Evolutionary conservation across 164 flowering plant genomes (phyloP).

Genomic region (Macadamia tetraphylla): DNA sequence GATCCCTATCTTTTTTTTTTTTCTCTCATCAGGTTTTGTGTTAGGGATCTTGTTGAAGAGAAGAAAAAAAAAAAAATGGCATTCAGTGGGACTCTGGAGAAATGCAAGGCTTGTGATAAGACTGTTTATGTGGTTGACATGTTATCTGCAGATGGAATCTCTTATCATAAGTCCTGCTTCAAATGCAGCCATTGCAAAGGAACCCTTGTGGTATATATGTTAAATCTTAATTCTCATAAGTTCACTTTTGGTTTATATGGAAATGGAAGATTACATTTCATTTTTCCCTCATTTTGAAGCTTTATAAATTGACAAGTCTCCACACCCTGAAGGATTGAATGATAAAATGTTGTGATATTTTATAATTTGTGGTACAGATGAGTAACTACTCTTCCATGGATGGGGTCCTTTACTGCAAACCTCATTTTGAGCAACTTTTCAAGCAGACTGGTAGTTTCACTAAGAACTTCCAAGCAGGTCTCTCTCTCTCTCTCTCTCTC

Average conservation of each 20-base stretch:
- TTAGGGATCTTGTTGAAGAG: not conserved
- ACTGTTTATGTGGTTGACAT: constrained; percentile 53
- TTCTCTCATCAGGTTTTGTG: not conserved
- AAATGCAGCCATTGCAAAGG: constrained; percentile 66
- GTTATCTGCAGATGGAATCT: constrained; percentile 48
- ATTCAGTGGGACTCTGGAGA: constrained; percentile 52
- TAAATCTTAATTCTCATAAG: not conserved
- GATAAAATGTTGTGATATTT: too few species aligned
- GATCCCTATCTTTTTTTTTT: constrained; percentile 1
- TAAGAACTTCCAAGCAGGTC: constrained; percentile 37
- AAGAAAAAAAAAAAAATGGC: constrained; percentile 22
- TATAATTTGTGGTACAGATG: constrained; percentile 26
- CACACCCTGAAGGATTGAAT: too few species aligned
- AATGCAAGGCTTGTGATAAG: constrained; percentile 58
- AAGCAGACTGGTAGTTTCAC: constrained; percentile 42
- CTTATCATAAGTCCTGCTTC: constrained; percentile 60
- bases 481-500: constrained; percentile 3
- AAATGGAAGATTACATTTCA: not conserved
- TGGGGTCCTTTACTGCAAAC: constrained; percentile 60
- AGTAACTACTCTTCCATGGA: constrained; percentile 57
- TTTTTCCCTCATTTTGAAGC: too few species aligned
- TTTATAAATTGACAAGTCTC: too few species aligned
- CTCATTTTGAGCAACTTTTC: constrained; percentile 62
- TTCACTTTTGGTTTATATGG: not conserved
- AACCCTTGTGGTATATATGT: constrained; percentile 35